These are phyloP conservation scores for Rhodotorula sp. DNA, from an alignment of 1,284 basidiomycete genomes.

Conservation along the genomic window DNA sequence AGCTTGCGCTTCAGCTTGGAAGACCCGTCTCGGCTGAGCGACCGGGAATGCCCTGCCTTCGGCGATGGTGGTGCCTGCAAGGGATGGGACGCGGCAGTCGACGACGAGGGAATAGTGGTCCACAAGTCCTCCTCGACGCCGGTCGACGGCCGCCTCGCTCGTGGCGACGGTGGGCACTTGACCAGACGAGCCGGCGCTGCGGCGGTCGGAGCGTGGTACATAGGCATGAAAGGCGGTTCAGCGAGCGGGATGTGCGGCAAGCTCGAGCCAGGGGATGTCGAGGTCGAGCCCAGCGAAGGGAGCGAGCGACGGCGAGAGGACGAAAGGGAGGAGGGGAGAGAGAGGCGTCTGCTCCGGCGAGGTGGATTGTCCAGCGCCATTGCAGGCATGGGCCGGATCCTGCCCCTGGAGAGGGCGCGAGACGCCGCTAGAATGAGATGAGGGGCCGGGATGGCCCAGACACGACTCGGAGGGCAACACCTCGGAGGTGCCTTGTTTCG, in stretches of 20 bases:
- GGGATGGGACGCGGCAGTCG: neutral
- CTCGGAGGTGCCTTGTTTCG: conserved; percentile 2
- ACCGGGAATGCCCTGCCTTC: neutral
- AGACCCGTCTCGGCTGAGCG: conserved; percentile 5
- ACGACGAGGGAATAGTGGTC: neutral
- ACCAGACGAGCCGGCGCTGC: neutral
- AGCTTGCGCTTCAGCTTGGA: conserved; percentile 13
- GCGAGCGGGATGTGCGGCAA: conserved; percentile 17
- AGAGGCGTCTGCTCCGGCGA: conserved; percentile 1
- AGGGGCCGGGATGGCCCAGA: neutral
- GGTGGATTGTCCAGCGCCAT: neutral
- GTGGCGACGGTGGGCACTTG: conserved; percentile 1
- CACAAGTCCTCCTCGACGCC: neutral
- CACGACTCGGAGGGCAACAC: neutral
- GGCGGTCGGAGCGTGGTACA: conserved; percentile 3
- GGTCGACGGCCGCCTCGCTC: neutral
- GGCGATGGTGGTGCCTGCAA: neutral
- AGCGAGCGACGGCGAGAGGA: neutral
- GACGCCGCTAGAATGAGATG: neutral
- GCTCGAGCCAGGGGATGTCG: neutral
- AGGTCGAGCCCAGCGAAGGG: neutral
- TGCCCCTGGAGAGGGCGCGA: neutral
- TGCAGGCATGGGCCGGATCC: neutral
- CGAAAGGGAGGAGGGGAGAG: conserved; percentile 2
- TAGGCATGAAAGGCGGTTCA: conserved; percentile 30